Evolutionary conservation across 495 filamentous ascomycete genomes (phyloP), one percentile per base, ranked within the genome.

Genomic region (Durotheca rogersii): DNA sequence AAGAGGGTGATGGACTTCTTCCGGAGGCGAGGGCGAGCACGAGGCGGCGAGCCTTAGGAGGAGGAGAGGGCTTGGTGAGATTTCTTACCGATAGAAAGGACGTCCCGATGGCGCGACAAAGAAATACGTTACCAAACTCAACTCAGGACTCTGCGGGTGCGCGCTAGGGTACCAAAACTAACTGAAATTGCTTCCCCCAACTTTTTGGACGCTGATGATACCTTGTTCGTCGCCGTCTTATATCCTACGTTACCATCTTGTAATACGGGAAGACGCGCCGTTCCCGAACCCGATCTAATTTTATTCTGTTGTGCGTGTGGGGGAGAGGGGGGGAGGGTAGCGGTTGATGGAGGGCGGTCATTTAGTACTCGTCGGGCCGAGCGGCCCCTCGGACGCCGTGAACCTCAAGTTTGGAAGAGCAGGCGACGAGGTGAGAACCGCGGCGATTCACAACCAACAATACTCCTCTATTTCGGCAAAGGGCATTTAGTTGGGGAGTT

Each of bases 1-100:
- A 83, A 88, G 56, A 85, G 87, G 60, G 93, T 98, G 37, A 98
- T 98, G 93, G 93, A 96, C 69, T 93, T 96, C 68, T 98, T 98
- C 74, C 80, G 93, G 60, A 75, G 91, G 64, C 79, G 90, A 52
- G 89, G 89, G 23, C 90, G 83, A 67, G 89, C 86, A 38, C 71
- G 85, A 49, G 81, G 75, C 47, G 84, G 81, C 30, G 84, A 86
- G 14, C 47, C 61, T 29, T 60, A 45, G 49, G 17, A 38, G n/a
- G n/a, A n/a, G n/a, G n/a, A n/a, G n/a, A 41, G 20, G 40, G 19
- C 41, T 3, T 16, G 2, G 5, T 7, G 44, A 16, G 17, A 18
- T 23, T 27, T 53, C 6, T 29, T 23, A 4, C 16, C 18, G 30
- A 11, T 20, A 29, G 20, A 15, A 1, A 31, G 21, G 5, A 35